Percentiles rank a stretch among this genome's conserved stretches.
Evolutionary conservation across 2,329 filamentous ascomycete species (phyloP).

Genomic region (Ampelomyces quisqualis): DNA sequence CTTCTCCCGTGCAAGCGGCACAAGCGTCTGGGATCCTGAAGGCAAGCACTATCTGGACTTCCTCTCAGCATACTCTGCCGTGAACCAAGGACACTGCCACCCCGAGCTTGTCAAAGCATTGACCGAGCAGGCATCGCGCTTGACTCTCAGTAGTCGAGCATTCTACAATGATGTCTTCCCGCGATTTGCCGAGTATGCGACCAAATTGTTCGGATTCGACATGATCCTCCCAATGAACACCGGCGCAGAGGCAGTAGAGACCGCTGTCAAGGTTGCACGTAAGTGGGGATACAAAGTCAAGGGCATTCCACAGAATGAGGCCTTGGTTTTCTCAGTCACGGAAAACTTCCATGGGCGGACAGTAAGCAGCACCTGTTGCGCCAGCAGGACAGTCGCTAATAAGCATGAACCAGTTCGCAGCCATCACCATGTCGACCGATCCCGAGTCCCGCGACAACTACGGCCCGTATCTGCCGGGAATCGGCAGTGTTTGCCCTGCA

Average conservation of each 20-base stretch:
- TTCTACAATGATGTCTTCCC: slow-evolving; percentile 99
- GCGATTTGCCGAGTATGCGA: slow-evolving; percentile 89
- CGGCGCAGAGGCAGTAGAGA: slow-evolving; percentile 93
- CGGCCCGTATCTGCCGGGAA: slow-evolving; percentile 87
- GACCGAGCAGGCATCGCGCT: slow-evolving; percentile 80
- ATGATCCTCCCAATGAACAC: slow-evolving; percentile 99
- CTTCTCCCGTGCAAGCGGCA: slow-evolving; percentile 80
- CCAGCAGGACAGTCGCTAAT: slow-evolving; percentile 11
- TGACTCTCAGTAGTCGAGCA: slow-evolving; percentile 90
- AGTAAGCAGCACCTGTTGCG: slow-evolving; percentile 55
- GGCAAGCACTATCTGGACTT: slow-evolving; percentile 92
- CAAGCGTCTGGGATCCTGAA: slow-evolving; percentile 95
- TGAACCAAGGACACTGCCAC: slow-evolving; percentile 98
- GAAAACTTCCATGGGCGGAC: slow-evolving; percentile 98
- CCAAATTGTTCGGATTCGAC: slow-evolving; percentile 86
- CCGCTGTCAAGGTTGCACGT: slow-evolving; percentile 89
- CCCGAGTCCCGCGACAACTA: slow-evolving; percentile 96
- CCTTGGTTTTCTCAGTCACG: slow-evolving; percentile 76
- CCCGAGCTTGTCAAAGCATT: slow-evolving; percentile 91
- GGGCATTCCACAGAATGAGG: slow-evolving; percentile 80
- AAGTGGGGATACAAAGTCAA: slow-evolving; percentile 99
- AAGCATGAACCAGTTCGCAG: slow-evolving; percentile 70
- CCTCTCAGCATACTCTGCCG: slow-evolving; percentile 94
- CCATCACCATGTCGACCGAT: slow-evolving; percentile 92
- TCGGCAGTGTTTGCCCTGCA: slow-evolving; percentile 73